These are phyloP conservation scores for Posidonia oceanica DNA, from an alignment of 116 monocot genomes.

Conservation along the genomic window DNA sequence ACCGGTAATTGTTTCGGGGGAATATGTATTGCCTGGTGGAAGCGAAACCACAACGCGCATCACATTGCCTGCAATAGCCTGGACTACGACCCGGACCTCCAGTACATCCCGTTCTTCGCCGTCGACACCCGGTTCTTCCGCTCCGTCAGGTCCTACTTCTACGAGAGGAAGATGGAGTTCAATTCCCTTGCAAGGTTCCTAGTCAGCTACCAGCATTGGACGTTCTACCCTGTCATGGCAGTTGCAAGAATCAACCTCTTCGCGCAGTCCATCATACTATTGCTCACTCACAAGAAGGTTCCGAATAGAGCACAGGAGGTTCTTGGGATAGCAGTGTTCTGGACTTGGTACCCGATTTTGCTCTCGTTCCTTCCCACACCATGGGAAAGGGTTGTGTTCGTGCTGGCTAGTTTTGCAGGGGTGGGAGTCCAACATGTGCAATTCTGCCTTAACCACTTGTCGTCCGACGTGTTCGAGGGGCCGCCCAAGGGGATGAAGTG, in stretches of 20 bases:
- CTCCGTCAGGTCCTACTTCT: conserved; percentile 37
- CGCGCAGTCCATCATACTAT: conserved; percentile 26
- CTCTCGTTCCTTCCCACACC: conserved; percentile 43
- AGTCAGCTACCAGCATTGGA: conserved; percentile 50
- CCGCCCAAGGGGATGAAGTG: conserved; percentile 36
- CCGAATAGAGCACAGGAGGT: conserved; percentile 31
- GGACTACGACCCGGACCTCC: conserved; percentile 58
- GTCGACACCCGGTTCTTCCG: conserved; percentile 26
- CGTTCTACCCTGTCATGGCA: conserved; percentile 53
- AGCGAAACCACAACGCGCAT: conserved; percentile 62
- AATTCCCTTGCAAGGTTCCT: conserved; percentile 21
- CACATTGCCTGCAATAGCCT: conserved; percentile 66
- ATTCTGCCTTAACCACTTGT: conserved; percentile 47
- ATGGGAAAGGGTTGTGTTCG: conserved; percentile 32
- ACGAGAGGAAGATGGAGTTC: conserved; percentile 24
- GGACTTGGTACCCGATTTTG: conserved; percentile 42
- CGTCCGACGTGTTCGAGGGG: conserved; percentile 29
- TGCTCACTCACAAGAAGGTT: conserved; percentile 26
- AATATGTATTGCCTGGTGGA: conserved; percentile 65
- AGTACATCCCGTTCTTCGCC: conserved; percentile 49
- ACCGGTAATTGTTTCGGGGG: conserved; percentile 37
- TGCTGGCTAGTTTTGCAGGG: conserved; percentile 33
- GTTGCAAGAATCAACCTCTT: conserved; percentile 48
- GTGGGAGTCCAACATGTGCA: conserved; percentile 53
- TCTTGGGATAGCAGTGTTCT: conserved; percentile 26